Percentiles rank a stretch among this genome's conserved stretches.
Evolutionary conservation across 106 monocot genomes (phyloP).

Genomic region (Xerophyta viscosa): DNA sequence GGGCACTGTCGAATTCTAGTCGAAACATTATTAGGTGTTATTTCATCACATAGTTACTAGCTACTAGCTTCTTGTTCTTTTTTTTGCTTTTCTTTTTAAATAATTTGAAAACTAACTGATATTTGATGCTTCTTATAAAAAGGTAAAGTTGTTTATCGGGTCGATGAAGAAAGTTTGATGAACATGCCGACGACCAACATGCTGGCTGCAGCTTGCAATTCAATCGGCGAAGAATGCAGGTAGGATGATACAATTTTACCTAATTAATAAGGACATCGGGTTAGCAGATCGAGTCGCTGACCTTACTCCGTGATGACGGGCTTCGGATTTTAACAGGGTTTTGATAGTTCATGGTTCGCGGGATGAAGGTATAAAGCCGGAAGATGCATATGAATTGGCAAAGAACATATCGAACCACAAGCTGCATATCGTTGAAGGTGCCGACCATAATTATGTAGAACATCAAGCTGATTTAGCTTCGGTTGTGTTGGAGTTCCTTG

Average conservation of each 20-base stretch:
- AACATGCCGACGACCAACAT: conserved; percentile 63
- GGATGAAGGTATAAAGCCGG: conserved; percentile 51
- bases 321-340: conserved; percentile 23
- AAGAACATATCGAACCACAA: conserved; percentile 59
- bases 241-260: neutral
- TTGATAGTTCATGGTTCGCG: conserved; percentile 60
- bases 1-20: no score
- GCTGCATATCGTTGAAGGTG: conserved; percentile 58
- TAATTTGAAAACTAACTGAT: no score
- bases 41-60: no score
- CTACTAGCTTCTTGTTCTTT: no score
- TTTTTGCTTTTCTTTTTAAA: no score
- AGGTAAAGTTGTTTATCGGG: conserved; percentile 58
- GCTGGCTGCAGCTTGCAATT: conserved; percentile 41
- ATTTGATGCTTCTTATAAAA: no score
- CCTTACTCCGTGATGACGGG: no score
- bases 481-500: conserved; percentile 53
- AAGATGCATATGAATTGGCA: conserved; percentile 55
- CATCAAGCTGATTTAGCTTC: conserved; percentile 44
- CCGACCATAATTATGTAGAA: conserved; percentile 39
- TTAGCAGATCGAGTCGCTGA: no score
- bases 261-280: no score
- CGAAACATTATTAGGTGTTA: no score
- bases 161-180: conserved; percentile 69
- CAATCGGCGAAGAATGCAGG: conserved; percentile 61